These are phyloP conservation scores for Diaporthe sp. DNA, from an alignment of 2,329 filamentous ascomycete species.

Conservation along the genomic window DNA sequence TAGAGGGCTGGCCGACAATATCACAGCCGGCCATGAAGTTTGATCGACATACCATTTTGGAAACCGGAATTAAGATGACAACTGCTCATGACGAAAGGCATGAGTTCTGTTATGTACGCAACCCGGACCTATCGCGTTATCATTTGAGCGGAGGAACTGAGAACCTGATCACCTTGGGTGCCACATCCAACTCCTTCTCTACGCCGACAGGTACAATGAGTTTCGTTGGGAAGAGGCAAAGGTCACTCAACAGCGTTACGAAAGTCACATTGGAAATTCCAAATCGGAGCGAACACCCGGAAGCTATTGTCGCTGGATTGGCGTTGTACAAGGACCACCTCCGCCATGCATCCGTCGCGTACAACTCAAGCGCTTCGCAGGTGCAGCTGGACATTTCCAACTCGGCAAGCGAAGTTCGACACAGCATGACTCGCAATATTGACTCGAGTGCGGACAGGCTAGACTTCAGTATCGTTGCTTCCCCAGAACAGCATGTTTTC, in stretches of 20 bases:
- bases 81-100: background rate
- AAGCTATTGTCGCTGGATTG: background rate
- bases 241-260: background rate
- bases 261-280: background rate
- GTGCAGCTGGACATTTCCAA: background rate
- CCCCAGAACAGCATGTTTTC: background rate
- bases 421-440: background rate
- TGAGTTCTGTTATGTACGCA: constrained; percentile 2
- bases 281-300: background rate
- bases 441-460: background rate
- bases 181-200: background rate
- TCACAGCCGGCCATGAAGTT: constrained; percentile 10
- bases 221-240: constrained; percentile 1
- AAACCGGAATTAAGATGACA: no score
- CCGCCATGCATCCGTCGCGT: background rate
- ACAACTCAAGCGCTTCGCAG: background rate
- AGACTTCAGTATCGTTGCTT: background rate
- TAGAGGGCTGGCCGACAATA: background rate
- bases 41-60: background rate
- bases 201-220: background rate
- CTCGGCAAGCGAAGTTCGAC: background rate
- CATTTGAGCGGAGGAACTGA: background rate
- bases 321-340: constrained; percentile 9
- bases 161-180: background rate
- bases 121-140: background rate